Evolutionary conservation across 495 filamentous ascomycete genomes (phyloP).

Genomic region (Diplogelasinospora grovesii): DNA sequence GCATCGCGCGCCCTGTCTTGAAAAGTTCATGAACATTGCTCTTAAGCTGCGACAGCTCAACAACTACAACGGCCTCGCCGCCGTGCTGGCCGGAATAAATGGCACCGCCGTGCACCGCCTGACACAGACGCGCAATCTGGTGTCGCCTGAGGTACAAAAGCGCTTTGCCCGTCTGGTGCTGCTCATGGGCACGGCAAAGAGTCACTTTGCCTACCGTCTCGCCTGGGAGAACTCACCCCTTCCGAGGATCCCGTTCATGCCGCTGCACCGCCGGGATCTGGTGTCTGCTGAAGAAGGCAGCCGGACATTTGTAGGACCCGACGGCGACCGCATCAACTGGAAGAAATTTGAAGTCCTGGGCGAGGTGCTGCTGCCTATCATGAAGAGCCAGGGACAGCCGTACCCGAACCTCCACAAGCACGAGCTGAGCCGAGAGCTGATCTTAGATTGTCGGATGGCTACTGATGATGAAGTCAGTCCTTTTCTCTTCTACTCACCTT

Average conservation of each 20-base stretch:
- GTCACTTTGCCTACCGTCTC: constrained; percentile 87
- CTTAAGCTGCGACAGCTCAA: constrained; percentile 82
- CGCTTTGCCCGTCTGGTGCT: constrained; percentile 84
- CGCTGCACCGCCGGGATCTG: constrained; percentile 82
- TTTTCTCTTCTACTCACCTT: not conserved
- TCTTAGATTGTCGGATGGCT: constrained; percentile 57
- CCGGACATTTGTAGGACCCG: constrained; percentile 72
- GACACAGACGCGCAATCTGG: constrained; percentile 68
- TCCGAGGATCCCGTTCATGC: constrained; percentile 88
- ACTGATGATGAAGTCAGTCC: constrained; percentile 54
- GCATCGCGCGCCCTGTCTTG: constrained; percentile 79
- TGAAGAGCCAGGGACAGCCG: constrained; percentile 80
- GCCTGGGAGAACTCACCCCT: constrained; percentile 93
- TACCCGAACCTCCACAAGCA: constrained; percentile 64
- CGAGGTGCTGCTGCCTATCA: constrained; percentile 81
- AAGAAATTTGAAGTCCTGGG: constrained; percentile 96
- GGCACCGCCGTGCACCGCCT: constrained; percentile 83
- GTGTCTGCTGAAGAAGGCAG: constrained; percentile 91
- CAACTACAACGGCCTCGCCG: constrained; percentile 94
- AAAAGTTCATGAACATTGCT: constrained; percentile 89
- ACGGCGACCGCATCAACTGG: constrained; percentile 83
- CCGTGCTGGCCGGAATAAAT: constrained; percentile 89
- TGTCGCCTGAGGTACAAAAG: constrained; percentile 61
- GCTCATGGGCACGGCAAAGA: constrained; percentile 86
- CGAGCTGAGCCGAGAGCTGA: constrained; percentile 59